phyloP scores from a whole-genome alignment of 176 grass and related monocot species.

The Aegilops bicornis region DNA sequence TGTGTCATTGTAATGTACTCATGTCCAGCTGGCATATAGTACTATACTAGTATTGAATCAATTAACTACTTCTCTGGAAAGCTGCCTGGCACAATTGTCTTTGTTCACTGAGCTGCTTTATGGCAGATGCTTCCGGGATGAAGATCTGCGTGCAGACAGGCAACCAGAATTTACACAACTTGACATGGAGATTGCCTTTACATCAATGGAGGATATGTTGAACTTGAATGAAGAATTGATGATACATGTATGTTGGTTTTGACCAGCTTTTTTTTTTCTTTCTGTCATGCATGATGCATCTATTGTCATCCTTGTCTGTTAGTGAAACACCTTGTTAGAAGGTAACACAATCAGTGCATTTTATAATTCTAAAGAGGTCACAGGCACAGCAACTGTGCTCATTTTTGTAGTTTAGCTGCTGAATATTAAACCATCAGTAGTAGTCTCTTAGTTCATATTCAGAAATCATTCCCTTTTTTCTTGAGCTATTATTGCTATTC shows the following conservation, averaged over 20 bases:
- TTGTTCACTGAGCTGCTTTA: constrained; percentile 27
- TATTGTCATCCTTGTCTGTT: neutral
- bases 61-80: constrained; percentile 11
- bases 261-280: neutral
- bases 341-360: neutral
- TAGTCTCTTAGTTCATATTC: constrained; percentile 6
- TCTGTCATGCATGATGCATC: neutral
- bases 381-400: constrained; percentile 3
- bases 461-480: neutral
- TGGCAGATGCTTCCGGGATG: constrained; percentile 91
- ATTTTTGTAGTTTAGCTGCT: constrained; percentile 6
- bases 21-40: constrained; percentile 7
- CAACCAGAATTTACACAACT: constrained; percentile 97
- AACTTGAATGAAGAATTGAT: constrained; percentile 94
- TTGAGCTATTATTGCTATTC: constrained; percentile 9
- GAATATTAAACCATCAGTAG: constrained; percentile 4
- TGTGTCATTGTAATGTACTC: neutral
- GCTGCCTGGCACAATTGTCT: neutral
- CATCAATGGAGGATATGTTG: constrained; percentile 91
- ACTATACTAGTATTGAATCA: constrained; percentile 7
- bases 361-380: constrained; percentile 4
- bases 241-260: constrained; percentile 71
- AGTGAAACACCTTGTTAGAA: neutral
- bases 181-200: constrained; percentile 98
- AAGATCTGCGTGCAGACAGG: constrained; percentile 96